Base-by-base conservation (phyloP, 768 basidiomycete species). In the Lyophyllum decastes region DNA sequence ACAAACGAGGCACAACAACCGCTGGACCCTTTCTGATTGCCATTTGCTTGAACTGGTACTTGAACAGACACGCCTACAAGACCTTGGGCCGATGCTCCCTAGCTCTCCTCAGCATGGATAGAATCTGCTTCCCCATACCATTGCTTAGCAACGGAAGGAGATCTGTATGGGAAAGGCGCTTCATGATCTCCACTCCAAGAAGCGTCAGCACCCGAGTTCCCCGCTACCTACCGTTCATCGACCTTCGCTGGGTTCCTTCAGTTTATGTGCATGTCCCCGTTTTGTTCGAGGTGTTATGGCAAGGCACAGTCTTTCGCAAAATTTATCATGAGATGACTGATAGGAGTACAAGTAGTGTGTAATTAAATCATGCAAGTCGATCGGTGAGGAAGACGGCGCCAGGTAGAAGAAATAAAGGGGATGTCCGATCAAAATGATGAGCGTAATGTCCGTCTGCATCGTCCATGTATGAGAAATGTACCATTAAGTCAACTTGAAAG, bases 401-500 rank as follows among this genome's bases (percentile, higher is more conserved):
- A 19, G 33, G n/a, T 50, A 19, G 22, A 25, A 43, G 40, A 19
- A 43, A 40, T 25, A 52, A 26, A 53, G 27, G n/a, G 22, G 34
- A 22, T 44, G 24, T 54, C 40, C 43, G 25, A 52, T 40, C 40
- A 43, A 43, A 21, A n/a, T 34, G n/a, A 16, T 12, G 40, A 41
- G 40, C 24, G 21, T 47, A 40, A 26, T 44, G 52, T 26, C 40
- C 40, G 40, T 19, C 16, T 10, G n/a, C 17, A 41, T 19, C n/a
- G 40, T 41, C 40, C 16, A 10, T n/a, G 40, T 19, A 41, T 41
- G n/a, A 19, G 5, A 19, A 19, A 41, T 41, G 40, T 5, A 7
- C 46, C 33, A 47, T 58, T 33, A 56, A 41, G 56, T 51, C 57
- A 58, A 38, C 24, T 48, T 58, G 38, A 65, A 58, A 24, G 60